Evolutionary conservation across 371 early-diverging fungal species (phyloP).

Genomic region (Rhizopus microsporus): DNA sequence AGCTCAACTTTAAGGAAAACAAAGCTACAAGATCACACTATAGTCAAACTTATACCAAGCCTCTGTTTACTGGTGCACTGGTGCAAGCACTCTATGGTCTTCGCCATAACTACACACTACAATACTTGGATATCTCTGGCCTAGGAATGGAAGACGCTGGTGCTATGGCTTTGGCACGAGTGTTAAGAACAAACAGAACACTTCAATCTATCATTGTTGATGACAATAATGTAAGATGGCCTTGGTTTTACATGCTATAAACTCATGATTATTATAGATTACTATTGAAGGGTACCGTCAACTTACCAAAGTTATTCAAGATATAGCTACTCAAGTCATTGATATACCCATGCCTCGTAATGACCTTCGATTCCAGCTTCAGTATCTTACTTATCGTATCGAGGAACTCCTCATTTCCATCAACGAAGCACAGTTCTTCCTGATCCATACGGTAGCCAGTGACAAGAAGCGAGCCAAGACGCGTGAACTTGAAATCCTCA

Average conservation of each 20-base stretch:
- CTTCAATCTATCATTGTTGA: constrained; percentile 34
- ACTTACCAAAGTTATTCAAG: constrained; percentile 23
- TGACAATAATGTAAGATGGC: constrained; percentile 33
- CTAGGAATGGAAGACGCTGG: constrained; percentile 37
- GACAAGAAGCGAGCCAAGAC: constrained; percentile 28
- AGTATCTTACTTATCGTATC: constrained; percentile 24
- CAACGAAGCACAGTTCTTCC: constrained; percentile 39
- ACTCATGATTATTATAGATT: constrained; percentile 20
- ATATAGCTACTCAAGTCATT: constrained; percentile 24
- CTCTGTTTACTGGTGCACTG: constrained; percentile 24
- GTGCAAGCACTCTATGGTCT: constrained; percentile 28
- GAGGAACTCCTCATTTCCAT: constrained; percentile 31
- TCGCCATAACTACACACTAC: constrained; percentile 24
- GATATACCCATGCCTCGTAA: constrained; percentile 31
- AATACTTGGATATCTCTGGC: constrained; percentile 33
- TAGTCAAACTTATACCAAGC: not conserved
- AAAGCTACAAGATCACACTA: not conserved
- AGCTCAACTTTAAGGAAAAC: constrained; percentile 10
- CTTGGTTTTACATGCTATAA: not conserved
- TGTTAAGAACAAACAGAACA: constrained; percentile 25
- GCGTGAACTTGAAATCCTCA: constrained; percentile 33
- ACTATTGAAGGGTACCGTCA: constrained; percentile 42
- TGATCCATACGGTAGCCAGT: constrained; percentile 35
- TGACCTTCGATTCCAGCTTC: constrained; percentile 36
- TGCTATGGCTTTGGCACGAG: constrained; percentile 28